Base-by-base conservation (phyloP, 345 rosid species). In the Geranium rotundifolium region DNA sequence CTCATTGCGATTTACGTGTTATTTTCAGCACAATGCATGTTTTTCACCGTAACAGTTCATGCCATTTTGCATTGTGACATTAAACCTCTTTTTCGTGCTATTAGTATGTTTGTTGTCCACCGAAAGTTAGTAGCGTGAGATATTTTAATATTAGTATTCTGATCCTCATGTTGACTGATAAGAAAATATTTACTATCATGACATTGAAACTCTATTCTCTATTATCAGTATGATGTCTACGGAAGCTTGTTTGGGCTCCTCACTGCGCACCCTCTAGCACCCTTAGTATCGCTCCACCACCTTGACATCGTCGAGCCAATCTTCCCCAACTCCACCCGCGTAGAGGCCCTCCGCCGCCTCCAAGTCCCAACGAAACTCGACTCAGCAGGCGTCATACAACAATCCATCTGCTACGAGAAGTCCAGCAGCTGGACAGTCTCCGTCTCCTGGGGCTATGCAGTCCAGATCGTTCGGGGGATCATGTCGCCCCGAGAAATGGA, bases 231-330 rank as follows among this genome's bases (percentile, higher is more conserved):
- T 66, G 99, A 95, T 52, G 97, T 95, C 65, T 75, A 88, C 61
- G 99, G 99, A 27, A 84, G 90, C 80, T 69, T 93, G 30, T 85
- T 93, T 54, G 99, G 99, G 17, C 96, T 93, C 59, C 91, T 93
- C 0, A 96, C 96, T 4, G 86, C 97, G 0, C 99, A 93, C 73
- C 99, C 99, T 0, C 79, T 93, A 0, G 63, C 96, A 0, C 99
- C 99, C 0, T 68, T 93, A 54, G 95, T 88, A 49, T 81, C 99
- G 5, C 71, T 93, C 71, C 99, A 93, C 75, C 99, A 93, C 60
- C 92, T 93, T 7, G 99, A 93, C 56, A 83, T 93, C 19, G 96
- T 93, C 13, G 95, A 88, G 67, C 96, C 99, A 17, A 84, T 93
- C 72, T 93, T 93, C 79, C 97, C 99, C 3, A 82, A 93, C 39